Conservation (phyloP, 805 yeast species). For the Spencermartinsiella europaea region DNA sequence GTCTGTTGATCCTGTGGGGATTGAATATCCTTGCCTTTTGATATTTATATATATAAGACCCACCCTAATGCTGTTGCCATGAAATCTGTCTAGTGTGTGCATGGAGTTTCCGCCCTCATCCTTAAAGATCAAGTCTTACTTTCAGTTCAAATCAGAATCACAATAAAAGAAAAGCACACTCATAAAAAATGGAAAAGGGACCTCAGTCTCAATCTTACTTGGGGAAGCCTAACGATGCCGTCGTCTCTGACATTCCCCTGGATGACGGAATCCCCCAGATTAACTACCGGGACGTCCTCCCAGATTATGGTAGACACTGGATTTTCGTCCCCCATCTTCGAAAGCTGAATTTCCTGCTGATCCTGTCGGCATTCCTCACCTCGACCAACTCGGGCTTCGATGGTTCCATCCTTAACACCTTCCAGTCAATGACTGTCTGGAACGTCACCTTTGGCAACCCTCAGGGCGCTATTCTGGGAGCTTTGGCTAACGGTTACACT, state of each 20-base stretch:
- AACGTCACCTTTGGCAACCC: conserved; percentile 10
- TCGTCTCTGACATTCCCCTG: neutral
- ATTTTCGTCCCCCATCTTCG: conserved; percentile 9
- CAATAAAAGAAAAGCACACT: too few species aligned
- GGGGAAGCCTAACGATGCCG: too few species aligned
- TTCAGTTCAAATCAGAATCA: too few species aligned
- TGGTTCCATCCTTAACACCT: conserved; percentile 13
- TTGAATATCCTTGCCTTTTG: too few species aligned
- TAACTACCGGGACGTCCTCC: neutral
- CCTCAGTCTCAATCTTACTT: too few species aligned
- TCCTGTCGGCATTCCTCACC: conserved; percentile 3
- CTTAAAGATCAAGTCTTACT: too few species aligned
- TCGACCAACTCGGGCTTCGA: conserved; percentile 13
- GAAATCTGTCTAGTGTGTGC: too few species aligned
- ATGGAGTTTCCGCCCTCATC: too few species aligned
- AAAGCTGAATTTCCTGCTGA: conserved; percentile 12
- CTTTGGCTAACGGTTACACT: conserved; percentile 23
- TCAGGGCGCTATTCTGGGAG: conserved; percentile 11
- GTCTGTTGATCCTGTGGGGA: too few species aligned
- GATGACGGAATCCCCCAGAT: neutral
- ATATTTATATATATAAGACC: too few species aligned
- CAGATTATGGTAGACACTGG: conserved; percentile 8
- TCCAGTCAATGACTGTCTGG: conserved; percentile 22
- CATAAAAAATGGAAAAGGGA: too few species aligned
- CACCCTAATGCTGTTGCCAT: too few species aligned